These are phyloP conservation scores for Pezicula carpinea DNA, from an alignment of 2,329 filamentous ascomycete genomes.

Conservation along the genomic window DNA sequence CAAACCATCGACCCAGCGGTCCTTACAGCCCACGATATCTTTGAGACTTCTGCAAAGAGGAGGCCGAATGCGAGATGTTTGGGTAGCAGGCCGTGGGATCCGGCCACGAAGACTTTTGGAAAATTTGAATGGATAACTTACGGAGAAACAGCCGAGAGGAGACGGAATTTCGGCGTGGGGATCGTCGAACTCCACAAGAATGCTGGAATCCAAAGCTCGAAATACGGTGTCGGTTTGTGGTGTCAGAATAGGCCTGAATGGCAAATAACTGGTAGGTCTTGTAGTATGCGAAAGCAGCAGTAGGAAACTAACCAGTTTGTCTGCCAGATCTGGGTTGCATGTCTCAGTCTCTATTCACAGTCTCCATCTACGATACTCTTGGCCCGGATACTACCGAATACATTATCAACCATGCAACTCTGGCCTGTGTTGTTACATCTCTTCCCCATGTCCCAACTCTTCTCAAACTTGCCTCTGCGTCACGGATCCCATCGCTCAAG, in stretches of 20 bases:
- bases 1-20: slow-evolving; percentile 66
- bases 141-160: slow-evolving; percentile 69
- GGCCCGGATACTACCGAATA: slow-evolving; percentile 89
- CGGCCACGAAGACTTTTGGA: slow-evolving; percentile 65
- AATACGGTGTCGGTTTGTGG: slow-evolving; percentile 78
- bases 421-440: slow-evolving; percentile 72
- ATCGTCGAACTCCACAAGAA: slow-evolving; percentile 76
- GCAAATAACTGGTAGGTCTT: slow-evolving; percentile 67
- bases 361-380: slow-evolving; percentile 94
- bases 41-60: slow-evolving; percentile 62
- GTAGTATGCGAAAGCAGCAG: not conserved
- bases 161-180: slow-evolving; percentile 81
- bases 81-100: slow-evolving; percentile 76
- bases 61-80: slow-evolving; percentile 68
- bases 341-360: slow-evolving; percentile 82
- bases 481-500: slow-evolving; percentile 76
- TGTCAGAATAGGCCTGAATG: slow-evolving; percentile 84
- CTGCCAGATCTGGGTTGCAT: slow-evolving; percentile 74
- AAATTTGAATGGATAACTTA: slow-evolving; percentile 84
- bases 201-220: slow-evolving; percentile 59
- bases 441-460: slow-evolving; percentile 77
- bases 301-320: slow-evolving; percentile 8
- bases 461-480: slow-evolving; percentile 65
- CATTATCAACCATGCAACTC: slow-evolving; percentile 85
- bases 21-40: slow-evolving; percentile 73